Conservation (phyloP, 2,329 filamentous ascomycete species). For the Diplocarpon rosae region DNA sequence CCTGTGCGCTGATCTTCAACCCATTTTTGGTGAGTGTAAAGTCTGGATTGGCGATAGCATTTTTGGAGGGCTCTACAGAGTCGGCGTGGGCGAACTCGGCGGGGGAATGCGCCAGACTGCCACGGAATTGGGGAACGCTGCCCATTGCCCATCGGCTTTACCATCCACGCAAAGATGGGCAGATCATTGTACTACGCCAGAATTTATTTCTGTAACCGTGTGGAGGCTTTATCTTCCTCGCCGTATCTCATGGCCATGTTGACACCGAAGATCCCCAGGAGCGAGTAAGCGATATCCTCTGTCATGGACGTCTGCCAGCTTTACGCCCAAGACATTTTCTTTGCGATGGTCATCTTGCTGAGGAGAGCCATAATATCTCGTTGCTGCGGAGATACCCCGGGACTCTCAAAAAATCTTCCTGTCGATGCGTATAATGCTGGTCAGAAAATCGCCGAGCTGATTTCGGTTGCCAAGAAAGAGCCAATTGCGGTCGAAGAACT, state of each 20-base stretch:
- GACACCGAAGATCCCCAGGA: slow-evolving; percentile 28
- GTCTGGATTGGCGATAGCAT: neutral
- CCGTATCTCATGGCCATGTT: slow-evolving; percentile 29
- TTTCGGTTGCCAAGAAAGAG: neutral
- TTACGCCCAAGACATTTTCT: slow-evolving; percentile 29
- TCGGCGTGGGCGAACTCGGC: neutral
- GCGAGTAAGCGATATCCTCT: slow-evolving; percentile 26
- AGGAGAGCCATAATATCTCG: neutral
- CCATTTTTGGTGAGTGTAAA: neutral
- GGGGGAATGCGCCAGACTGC: neutral
- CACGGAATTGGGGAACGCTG: neutral
- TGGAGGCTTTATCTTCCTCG: slow-evolving; percentile 16
- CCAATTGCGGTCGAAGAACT: slow-evolving; percentile 3
- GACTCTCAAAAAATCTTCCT: neutral
- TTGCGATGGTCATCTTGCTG: slow-evolving; percentile 23
- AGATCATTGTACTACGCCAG: neutral
- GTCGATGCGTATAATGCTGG: neutral
- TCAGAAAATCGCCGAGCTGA: neutral
- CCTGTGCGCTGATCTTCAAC: neutral
- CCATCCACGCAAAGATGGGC: neutral
- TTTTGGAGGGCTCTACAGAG: neutral
- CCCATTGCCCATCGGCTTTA: neutral
- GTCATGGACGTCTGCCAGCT: slow-evolving; percentile 22
- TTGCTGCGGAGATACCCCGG: neutral
- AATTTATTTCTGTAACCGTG: neutral